Conservation (phyloP, 306 rosid genomes). For the Hippophae tibetana region DNA sequence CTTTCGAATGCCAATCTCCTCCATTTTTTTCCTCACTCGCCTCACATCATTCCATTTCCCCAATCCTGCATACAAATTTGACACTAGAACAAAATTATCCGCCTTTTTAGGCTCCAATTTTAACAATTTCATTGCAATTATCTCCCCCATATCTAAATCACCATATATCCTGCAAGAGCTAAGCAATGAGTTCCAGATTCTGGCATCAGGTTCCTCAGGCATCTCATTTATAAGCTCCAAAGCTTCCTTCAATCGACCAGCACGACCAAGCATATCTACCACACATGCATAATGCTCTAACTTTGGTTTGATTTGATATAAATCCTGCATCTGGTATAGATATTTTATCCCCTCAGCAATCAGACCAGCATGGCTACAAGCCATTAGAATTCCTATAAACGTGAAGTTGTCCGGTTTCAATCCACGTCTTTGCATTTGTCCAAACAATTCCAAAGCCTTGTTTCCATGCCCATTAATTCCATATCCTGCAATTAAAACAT, state of each 20-base stretch:
- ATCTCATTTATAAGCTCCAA: constrained; percentile 44
- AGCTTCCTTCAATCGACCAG: constrained; percentile 60
- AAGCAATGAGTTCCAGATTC: constrained; percentile 77
- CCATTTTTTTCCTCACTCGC: constrained; percentile 55
- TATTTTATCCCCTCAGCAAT: constrained; percentile 50
- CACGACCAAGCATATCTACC: constrained; percentile 71
- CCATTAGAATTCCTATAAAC: constrained; percentile 60
- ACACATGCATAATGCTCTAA: constrained; percentile 75
- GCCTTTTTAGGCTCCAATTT: constrained; percentile 51
- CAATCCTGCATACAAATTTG: constrained; percentile 59
- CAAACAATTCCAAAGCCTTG: constrained; percentile 57
- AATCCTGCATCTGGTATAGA: constrained; percentile 47
- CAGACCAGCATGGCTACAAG: constrained; percentile 75
- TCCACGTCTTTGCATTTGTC: constrained; percentile 41
- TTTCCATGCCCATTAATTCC: constrained; percentile 71
- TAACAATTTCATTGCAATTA: constrained; percentile 36
- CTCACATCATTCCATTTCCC: constrained; percentile 75
- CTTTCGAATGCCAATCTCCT: constrained; percentile 53
- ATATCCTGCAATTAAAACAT: constrained; percentile 64
- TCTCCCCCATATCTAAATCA: constrained; percentile 48
- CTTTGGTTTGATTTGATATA: constrained; percentile 45
- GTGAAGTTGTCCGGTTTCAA: constrained; percentile 58
- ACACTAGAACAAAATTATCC: constrained; percentile 55
- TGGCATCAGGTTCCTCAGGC: constrained; percentile 64
- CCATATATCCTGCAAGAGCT: constrained; percentile 60